These are phyloP conservation scores for Penicillium sp. DNA, from an alignment of 2,329 filamentous ascomycete genomes.

Conservation along the genomic window DNA sequence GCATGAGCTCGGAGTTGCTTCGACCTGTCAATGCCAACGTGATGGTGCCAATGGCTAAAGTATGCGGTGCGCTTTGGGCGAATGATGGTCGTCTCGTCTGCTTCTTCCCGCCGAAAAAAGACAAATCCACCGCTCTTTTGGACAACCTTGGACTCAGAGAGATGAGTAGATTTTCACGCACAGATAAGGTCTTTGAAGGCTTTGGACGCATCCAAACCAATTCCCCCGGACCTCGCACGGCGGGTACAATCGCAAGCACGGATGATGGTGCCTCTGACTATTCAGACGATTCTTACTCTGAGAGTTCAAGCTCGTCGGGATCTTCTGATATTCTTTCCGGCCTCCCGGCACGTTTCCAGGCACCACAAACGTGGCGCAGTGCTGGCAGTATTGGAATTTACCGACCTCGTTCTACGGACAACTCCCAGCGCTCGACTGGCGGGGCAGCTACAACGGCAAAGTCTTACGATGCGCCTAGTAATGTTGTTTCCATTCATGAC, in stretches of 20 bases:
- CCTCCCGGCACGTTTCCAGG: constrained; percentile 45
- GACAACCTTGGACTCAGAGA: constrained; percentile 46
- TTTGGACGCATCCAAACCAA: constrained; percentile 55
- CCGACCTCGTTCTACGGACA: constrained; percentile 46
- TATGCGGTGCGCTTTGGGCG: constrained; percentile 54
- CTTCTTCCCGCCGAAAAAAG: constrained; percentile 51
- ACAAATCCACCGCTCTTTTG: constrained; percentile 47
- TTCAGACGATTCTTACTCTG: constrained; percentile 52
- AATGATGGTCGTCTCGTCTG: constrained; percentile 53
- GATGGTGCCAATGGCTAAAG: constrained; percentile 58
- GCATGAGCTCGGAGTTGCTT: constrained; percentile 48
- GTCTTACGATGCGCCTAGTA: constrained; percentile 50
- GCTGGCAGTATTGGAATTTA: constrained; percentile 50
- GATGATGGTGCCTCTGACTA: constrained; percentile 43
- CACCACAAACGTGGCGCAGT: constrained; percentile 50
- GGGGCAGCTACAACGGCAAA: constrained; percentile 52
- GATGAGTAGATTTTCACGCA: constrained; percentile 44
- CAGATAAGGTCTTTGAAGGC: constrained; percentile 55
- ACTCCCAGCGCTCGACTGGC: constrained; percentile 49
- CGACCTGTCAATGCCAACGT: constrained; percentile 55
- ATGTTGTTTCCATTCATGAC: constrained; percentile 67
- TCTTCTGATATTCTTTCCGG: constrained; percentile 42
- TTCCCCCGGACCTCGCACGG: constrained; percentile 45
- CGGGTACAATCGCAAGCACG: constrained; percentile 38
- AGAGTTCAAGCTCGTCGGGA: constrained; percentile 51